These are phyloP conservation scores for Fraxinus albicans DNA, from an alignment of 305 asterid species.

Conservation along the genomic window DNA sequence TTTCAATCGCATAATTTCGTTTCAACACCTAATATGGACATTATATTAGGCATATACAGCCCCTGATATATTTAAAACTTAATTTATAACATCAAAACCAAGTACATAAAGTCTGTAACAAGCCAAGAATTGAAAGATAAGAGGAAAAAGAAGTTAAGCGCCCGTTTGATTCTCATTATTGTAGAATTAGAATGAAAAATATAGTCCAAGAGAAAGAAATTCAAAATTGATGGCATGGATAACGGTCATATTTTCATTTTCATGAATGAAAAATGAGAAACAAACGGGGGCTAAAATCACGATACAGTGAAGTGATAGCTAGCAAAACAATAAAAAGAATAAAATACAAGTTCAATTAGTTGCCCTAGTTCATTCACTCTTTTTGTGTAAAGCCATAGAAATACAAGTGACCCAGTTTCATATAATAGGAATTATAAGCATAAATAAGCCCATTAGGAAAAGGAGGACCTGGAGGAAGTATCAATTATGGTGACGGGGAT, in stretches of 20 bases:
- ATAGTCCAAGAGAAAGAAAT: too few relatives aligned
- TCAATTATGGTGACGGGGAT: conserved; percentile 88
- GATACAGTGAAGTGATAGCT: conserved; percentile 1
- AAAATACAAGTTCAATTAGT: neutral
- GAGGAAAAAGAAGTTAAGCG: neutral
- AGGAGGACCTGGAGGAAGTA: conserved; percentile 79
- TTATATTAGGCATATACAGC: neutral
- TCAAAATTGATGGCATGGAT: too few relatives aligned
- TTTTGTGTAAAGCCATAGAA: neutral
- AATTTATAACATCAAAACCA: neutral
- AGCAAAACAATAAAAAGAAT: neutral
- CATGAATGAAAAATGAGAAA: too few relatives aligned
- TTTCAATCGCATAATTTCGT: neutral
- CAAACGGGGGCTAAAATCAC: neutral
- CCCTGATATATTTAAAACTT: neutral
- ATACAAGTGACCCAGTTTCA: neutral
- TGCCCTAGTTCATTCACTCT: neutral
- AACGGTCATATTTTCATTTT: too few relatives aligned
- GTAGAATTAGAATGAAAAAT: too few relatives aligned
- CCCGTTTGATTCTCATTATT: too few relatives aligned
- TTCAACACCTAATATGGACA: neutral
- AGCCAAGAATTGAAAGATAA: neutral
- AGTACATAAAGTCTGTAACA: neutral
- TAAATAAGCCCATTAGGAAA: neutral
- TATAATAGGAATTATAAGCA: neutral